Base-by-base conservation (phyloP, 768 basidiomycete genomes). In the Scleroderma bovista region DNA sequence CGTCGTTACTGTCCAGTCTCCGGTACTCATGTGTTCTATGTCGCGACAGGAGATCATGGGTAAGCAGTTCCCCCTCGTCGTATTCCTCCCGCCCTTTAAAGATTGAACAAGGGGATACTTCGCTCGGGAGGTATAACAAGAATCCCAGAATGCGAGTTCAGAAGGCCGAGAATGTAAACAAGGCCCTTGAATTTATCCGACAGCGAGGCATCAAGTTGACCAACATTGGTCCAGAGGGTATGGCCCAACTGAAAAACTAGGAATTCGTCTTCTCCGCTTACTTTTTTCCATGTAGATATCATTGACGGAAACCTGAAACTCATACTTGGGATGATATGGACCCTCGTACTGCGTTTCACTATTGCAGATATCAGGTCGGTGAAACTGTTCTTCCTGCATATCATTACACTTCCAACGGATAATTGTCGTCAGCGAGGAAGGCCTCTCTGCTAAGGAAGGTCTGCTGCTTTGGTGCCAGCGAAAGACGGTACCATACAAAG, bases 261-360 rank as follows among this genome's bases (percentile, higher is more conserved):
- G n/a, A 38, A 22, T 17, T 17, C 29, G n/a, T 24, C 34, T 16
- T 44, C 47, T 26, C 26, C 9, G 26, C 57, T 51, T 37, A 56
- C 31, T 26, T 36, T 36, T n/a, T 3, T 44, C 46, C 37, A 47
- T 44, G n/a, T 52, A 94, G 95, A 98, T 67, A 96, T 98, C 64
- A 93, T 99, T 50, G 96, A 99, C 66, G 94, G 94, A n/a, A 96
- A 95, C 66, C 69, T 94, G 55, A 99, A 98, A 69, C 86, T 99
- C 48, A 97, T 95, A 46, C 80, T 98, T n/a, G 94, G 93, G 29
- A 92, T 94, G 94, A 97, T 99, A 56, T 98, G 96, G 96, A 95
- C 92, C 0, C 78, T 98, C 33, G 93, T 99, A 61, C 77, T 98
- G 29, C 86, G 95, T 12, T 98, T 98, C 68, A 96, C 94, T 6